Evolutionary conservation across 495 filamentous ascomycete species (phyloP).

Genomic region (Podospora bellae-mahoneyi): DNA sequence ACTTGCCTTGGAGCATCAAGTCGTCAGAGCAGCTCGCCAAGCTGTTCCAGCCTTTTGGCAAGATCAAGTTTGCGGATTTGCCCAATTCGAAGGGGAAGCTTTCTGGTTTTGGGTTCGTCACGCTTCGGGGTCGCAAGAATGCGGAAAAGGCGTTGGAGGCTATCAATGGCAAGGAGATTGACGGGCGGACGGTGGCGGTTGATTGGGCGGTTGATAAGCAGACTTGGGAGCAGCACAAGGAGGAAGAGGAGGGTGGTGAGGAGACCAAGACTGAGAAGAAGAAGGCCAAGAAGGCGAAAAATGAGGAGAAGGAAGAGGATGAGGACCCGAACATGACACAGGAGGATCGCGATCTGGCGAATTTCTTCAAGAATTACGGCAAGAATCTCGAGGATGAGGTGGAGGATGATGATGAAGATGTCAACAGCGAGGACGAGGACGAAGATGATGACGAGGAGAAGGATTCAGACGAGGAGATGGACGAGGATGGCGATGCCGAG

Average conservation of each 20-base stretch:
- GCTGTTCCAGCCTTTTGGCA: conserved; percentile 82
- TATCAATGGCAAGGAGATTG: conserved; percentile 85
- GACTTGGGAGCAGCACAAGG: conserved; percentile 67
- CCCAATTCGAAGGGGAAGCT: conserved; percentile 72
- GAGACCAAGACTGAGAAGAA: conserved; percentile 53
- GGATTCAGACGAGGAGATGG: conserved; percentile 35
- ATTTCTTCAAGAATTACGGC: conserved; percentile 33
- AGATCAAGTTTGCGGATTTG: conserved; percentile 76
- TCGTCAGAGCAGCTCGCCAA: conserved; percentile 69
- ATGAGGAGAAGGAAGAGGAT: conserved; percentile 36
- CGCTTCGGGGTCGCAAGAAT: conserved; percentile 82
- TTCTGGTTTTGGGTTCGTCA: conserved; percentile 88
- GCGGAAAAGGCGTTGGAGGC: conserved; percentile 81
- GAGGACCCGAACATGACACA: conserved; percentile 42
- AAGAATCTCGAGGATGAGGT: conserved; percentile 47
- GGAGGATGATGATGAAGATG: conserved; percentile 44
- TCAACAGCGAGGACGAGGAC: conserved; percentile 37
- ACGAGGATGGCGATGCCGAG: conserved; percentile 38
- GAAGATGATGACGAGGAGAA: conserved; percentile 47
- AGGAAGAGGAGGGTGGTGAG: conserved; percentile 31
- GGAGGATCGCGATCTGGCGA: conserved; percentile 34
- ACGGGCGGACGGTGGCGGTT: conserved; percentile 81
- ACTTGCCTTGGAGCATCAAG: conserved; percentile 95
- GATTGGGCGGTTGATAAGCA: conserved; percentile 96
- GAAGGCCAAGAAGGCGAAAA: conserved; percentile 65